phyloP scores from a whole-genome alignment of 305 asterid species.

The Galium porrigens region DNA sequence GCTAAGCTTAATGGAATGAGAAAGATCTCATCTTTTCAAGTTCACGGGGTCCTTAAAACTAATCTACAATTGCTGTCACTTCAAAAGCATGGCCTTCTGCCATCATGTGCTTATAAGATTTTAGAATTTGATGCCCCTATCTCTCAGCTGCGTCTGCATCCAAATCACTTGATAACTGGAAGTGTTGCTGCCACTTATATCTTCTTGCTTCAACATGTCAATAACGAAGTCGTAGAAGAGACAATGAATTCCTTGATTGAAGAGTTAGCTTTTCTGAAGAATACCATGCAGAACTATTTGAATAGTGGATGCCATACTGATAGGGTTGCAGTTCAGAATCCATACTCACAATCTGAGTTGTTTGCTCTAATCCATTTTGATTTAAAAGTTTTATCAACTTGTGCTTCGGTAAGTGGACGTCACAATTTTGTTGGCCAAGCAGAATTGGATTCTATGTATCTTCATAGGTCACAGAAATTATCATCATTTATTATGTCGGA shows the following conservation, averaged over 20 bases:
- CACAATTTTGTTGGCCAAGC: conserved; percentile 33
- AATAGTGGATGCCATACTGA: conserved; percentile 27
- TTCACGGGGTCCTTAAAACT: conserved; percentile 93
- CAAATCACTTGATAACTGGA: conserved; percentile 85
- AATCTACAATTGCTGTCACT: conserved; percentile 81
- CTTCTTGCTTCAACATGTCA: conserved; percentile 77
- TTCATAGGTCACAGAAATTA: conserved; percentile 53
- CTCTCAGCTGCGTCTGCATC: conserved; percentile 88
- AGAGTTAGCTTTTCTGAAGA: conserved; percentile 59
- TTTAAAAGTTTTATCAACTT: conserved; percentile 57
- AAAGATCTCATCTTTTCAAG: conserved; percentile 59
- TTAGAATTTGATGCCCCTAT: conserved; percentile 56
- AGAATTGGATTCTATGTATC: conserved; percentile 34
- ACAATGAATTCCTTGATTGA: conserved; percentile 49
- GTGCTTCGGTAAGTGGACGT: conserved; percentile 39
- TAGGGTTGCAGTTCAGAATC: conserved; percentile 24
- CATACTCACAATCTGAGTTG: conserved; percentile 48
- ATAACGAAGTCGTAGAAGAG: conserved; percentile 56
- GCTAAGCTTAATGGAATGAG: conserved; percentile 24
- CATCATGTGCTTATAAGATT: conserved; percentile 62
- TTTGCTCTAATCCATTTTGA: conserved; percentile 59
- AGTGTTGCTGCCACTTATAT: conserved; percentile 83
- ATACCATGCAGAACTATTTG: conserved; percentile 29
- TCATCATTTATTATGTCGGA: conserved; percentile 32
- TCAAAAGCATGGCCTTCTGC: conserved; percentile 78